Percentiles rank a stretch among this genome's conserved stretches.
phyloP scores from a whole-genome alignment of 805 yeast genomes.

The Zygotorulaspora sp. region DNA sequence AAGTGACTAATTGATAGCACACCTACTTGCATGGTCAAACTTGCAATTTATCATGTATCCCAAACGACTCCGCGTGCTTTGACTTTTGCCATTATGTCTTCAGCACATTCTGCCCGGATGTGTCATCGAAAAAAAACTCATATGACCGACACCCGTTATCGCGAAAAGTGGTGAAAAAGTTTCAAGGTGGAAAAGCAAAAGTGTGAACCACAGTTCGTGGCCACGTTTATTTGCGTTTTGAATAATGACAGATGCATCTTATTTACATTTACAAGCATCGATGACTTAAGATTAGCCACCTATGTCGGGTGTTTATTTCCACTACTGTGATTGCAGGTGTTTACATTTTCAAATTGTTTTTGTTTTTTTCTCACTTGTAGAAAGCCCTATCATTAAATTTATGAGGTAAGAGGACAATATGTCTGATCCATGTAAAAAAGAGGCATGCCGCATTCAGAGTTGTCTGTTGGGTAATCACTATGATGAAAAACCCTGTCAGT shows the following conservation, averaged over 20 bases:
- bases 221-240: not conserved
- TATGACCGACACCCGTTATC: not conserved
- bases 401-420: conserved; percentile 7
- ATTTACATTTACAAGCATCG: too few relatives aligned
- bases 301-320: too few relatives aligned
- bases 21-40: not conserved
- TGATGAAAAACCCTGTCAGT: conserved; percentile 71
- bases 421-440: conserved; percentile 56
- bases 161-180: not conserved
- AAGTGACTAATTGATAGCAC: not conserved
- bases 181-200: not conserved
- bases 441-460: conserved; percentile 73
- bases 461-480: conserved; percentile 61
- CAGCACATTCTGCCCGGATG: not conserved
- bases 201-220: conserved; percentile 1
- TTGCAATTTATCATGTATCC: too few relatives aligned
- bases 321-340: too few relatives aligned
- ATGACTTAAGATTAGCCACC: too few relatives aligned
- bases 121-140: not conserved
- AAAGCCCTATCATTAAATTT: too few relatives aligned
- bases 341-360: too few relatives aligned
- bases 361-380: too few relatives aligned
- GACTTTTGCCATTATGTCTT: conserved; percentile 1
- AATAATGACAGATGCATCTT: too few relatives aligned
- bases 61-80: not conserved